Base-by-base conservation (phyloP, 805 yeast species). In the Nakazawaea laoshanensis region DNA sequence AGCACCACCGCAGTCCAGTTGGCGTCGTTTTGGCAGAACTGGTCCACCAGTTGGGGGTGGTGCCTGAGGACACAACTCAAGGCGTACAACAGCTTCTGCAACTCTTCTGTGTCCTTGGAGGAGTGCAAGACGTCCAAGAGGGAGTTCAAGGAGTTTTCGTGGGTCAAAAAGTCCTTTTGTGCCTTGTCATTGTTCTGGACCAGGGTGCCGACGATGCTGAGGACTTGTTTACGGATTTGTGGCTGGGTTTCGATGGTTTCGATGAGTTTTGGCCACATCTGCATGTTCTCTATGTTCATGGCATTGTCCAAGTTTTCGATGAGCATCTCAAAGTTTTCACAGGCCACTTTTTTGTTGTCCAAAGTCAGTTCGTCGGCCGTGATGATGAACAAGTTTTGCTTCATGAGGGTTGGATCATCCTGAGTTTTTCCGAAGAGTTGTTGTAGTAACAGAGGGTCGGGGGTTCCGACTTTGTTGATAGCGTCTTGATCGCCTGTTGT, bases 301-400 rank as follows among this genome's bases (percentile, higher is more conserved):
- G 97, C 97, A 53, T 92, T 92, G 55, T 92, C 97, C 39, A 89
- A 57, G 48, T 87, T 87, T 51, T 89, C 97, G 30, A 92, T 79
- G 32, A 89, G 63, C 89, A 88, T 86, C 53, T 89, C 96, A 48
- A 89, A 81, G 52, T 86, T 85, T 43, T 89, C 96, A 39, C 87
- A 70, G 0, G 96, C 95, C 7, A 72, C 70, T 32, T 78, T 63
- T 45, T 80, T 81, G 45, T 67, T 67, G 25, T 81, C 89, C 15
- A 70, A 45, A 6, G 69, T 69, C 3, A 75, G 74, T 30, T 76
- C 80, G 5, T 73, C 70, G 46, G 72, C 64, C 2, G 57, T 48
- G 4, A 82, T 73, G 7, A 81, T 76, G 5, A 53, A 48, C 51
- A 88, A 71, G 20, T 85, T 74, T 43, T 84, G 80, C 42, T 67